These are phyloP conservation scores for Penicillium oxalicum DNA, from an alignment of 2,329 filamentous ascomycete genomes.

Conservation along the genomic window DNA sequence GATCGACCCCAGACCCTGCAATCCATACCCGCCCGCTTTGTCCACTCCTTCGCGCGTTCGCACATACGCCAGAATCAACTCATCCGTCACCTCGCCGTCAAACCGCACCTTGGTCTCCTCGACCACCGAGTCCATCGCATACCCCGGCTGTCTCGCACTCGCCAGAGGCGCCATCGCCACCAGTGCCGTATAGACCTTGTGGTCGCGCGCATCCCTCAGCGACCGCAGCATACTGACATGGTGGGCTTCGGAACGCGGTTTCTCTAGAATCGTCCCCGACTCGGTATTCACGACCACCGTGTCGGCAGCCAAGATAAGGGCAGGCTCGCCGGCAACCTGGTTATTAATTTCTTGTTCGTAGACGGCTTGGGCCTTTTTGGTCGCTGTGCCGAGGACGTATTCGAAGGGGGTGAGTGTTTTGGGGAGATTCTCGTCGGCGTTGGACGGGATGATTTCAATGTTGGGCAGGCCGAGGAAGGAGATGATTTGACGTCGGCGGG, in stretches of 20 bases:
- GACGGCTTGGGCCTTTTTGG: conserved; percentile 74
- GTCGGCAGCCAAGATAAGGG: conserved; percentile 81
- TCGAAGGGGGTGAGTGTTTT: conserved; percentile 76
- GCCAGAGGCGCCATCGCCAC: conserved; percentile 75
- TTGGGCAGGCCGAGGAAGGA: conserved; percentile 70
- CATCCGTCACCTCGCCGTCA: conserved; percentile 67
- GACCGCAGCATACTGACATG: conserved; percentile 79
- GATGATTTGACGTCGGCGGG: conserved; percentile 74
- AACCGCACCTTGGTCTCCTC: conserved; percentile 93
- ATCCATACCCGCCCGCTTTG: conserved; percentile 92
- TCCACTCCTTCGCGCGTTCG: conserved; percentile 82
- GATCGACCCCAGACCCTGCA: conserved; percentile 83
- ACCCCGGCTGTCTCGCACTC: conserved; percentile 77
- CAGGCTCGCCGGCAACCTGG: conserved; percentile 60
- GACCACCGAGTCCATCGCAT: conserved; percentile 70
- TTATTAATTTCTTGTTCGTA: conserved; percentile 56
- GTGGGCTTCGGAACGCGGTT: conserved; percentile 73
- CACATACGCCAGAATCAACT: conserved; percentile 66
- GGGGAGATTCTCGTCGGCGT: conserved; percentile 75
- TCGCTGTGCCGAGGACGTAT: conserved; percentile 84
- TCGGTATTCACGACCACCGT: conserved; percentile 73
- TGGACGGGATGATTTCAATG: conserved; percentile 78
- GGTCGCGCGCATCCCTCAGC: conserved; percentile 68
- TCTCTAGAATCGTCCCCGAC: conserved; percentile 77
- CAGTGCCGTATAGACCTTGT: conserved; percentile 82